phyloP scores from a whole-genome alignment of 78 protist species.

The Cyanophora paradoxa region DNA sequence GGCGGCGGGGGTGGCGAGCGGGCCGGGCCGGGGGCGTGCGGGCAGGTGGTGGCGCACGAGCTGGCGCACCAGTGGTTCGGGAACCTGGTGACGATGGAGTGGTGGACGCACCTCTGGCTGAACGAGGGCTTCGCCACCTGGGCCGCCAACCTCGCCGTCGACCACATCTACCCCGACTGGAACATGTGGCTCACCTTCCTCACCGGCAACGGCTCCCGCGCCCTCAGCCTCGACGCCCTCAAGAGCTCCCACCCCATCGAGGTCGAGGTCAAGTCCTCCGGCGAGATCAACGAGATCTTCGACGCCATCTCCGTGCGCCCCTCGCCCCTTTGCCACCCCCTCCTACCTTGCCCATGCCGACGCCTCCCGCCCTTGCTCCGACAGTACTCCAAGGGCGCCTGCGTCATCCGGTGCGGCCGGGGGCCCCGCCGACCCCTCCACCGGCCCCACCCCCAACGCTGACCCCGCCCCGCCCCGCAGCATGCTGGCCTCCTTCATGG shows the following conservation, averaged over 20 bases:
- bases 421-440: too few relatives aligned
- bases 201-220: conserved; percentile 25
- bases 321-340: not conserved
- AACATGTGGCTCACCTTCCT: conserved; percentile 55
- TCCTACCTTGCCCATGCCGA: conserved; percentile 28
- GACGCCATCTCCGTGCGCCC: conserved; percentile 58
- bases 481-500: conserved; percentile 63
- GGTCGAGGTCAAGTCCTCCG: conserved; percentile 55
- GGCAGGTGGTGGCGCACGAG: conserved; percentile 32
- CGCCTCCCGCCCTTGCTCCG: not conserved
- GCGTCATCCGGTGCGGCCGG: conserved; percentile 73
- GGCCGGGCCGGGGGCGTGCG: too few relatives aligned
- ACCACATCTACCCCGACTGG: conserved; percentile 78
- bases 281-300: conserved; percentile 77
- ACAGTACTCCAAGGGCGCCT: conserved; percentile 25
- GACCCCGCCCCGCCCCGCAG: too few relatives aligned
- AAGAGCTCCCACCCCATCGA: conserved; percentile 79
- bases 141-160: conserved; percentile 49
- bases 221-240: conserved; percentile 65
- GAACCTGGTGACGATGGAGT: conserved; percentile 91
- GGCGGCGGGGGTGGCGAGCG: too few relatives aligned
- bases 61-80: conserved; percentile 80
- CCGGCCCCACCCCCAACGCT: too few relatives aligned
- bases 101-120: conserved; percentile 93
- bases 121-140: conserved; percentile 63